These are phyloP conservation scores for Panaeolus cyanescens DNA, from an alignment of 768 basidiomycete genomes.

Conservation along the genomic window DNA sequence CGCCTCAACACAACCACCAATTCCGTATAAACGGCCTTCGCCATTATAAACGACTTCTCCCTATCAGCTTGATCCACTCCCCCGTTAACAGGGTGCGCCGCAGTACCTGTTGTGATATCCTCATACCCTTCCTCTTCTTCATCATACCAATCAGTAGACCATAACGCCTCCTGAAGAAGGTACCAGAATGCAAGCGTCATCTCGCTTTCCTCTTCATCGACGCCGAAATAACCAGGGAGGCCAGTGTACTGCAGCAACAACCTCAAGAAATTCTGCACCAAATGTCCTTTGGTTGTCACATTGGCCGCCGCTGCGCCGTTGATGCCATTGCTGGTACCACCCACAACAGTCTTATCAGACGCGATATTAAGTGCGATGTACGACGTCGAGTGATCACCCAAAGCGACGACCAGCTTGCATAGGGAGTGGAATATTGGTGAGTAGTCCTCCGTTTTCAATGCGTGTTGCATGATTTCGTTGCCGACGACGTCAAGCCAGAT, in stretches of 20 bases:
- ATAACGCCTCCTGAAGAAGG: constrained; percentile 84
- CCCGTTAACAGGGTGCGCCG: constrained; percentile 24
- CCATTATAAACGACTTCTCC: constrained; percentile 48
- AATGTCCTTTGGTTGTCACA: constrained; percentile 47
- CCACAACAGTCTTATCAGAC: constrained; percentile 38
- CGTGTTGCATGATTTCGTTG: constrained; percentile 40
- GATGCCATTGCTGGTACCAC: constrained; percentile 23
- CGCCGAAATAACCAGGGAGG: constrained; percentile 71
- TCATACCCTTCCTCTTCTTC: constrained; percentile 24
- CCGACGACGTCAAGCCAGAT: constrained; percentile 71
- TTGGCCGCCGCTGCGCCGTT: too few relatives aligned
- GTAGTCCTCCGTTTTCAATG: constrained; percentile 39
- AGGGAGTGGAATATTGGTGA: constrained; percentile 67
- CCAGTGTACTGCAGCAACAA: constrained; percentile 75
- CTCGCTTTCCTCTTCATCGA: constrained; percentile 88
- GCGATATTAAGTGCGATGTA: constrained; percentile 76
- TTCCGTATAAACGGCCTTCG: constrained; percentile 79
- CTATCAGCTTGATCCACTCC: constrained; percentile 22
- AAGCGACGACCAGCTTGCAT: constrained; percentile 77
- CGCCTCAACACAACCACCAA: constrained; percentile 68
- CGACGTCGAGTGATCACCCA: constrained; percentile 84
- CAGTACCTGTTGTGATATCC: constrained; percentile 17
- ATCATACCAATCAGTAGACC: constrained; percentile 62
- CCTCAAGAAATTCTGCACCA: constrained; percentile 72
- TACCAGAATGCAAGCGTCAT: constrained; percentile 90